Base-by-base conservation (phyloP, 2,329 filamentous ascomycete species). In the Colletotrichum euphorbiae region DNA sequence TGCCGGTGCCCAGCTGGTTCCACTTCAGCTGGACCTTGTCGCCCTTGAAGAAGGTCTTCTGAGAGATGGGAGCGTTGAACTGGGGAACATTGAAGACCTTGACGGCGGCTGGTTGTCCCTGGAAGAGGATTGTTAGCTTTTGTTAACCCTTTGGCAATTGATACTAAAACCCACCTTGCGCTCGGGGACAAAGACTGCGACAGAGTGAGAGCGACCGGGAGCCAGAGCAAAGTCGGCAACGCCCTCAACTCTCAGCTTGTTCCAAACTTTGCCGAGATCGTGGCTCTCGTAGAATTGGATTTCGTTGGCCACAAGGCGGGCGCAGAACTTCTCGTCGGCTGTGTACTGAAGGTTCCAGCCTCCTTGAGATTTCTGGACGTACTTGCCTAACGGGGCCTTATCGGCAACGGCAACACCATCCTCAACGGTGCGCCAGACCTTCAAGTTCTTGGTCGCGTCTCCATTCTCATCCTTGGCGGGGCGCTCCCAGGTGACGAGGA, bases 11-110 rank as follows among this genome's bases (percentile, higher is more conserved):
- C 70, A 93, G 85, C 73, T 91, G 89, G 81, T 99, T 99, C 96
- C 96, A 99, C 84, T 98, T 98, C 77, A 99, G 84, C 81, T 98
- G 94, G 54, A 99, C 95, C 84, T 98, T 98, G 85, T 99, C 96
- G 71, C 94, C 94, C 84, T 99, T 99, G 89, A 94, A 99, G 78
- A 99, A 99, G 1, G 92, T 98, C 90, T 99, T 99, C 79, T 98
- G 95, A 43, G 95, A 98, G 56, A 97, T 90, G 4, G 94, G 90
- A 60, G 83, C 84, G 71, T 82, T 87, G 81, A 98, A 98, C 74
- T 96, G 87, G 46, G 96, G 95, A 40, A 98, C 92, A 73, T 95
- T 93, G 84, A 92, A 99, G 69, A 98, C 92, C 82, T 97, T 97
- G 79, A 98, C 94, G 2, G 93, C 89, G 62, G 96, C 94, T 40